phyloP scores from a whole-genome alignment of 495 filamentous ascomycete genomes.

The Pseudomonodictys pantanalensis region DNA sequence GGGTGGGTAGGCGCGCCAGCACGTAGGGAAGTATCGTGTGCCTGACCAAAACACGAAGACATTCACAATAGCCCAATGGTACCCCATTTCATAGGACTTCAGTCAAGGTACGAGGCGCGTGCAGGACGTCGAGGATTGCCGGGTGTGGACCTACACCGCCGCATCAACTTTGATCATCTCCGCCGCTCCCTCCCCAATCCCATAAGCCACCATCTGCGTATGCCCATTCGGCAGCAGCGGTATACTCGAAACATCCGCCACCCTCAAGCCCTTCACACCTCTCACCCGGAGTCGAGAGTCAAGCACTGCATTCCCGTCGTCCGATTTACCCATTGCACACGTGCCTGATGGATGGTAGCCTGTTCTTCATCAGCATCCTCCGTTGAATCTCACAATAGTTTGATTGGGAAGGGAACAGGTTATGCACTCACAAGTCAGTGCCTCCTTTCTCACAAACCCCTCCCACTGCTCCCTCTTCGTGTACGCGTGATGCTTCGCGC shows the following conservation, averaged over 20 bases:
- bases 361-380: constrained; percentile 13
- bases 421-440: constrained; percentile 52
- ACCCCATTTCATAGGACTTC: no score
- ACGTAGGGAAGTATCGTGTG: no score
- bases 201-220: constrained; percentile 59
- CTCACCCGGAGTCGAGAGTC: constrained; percentile 16
- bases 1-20: no score
- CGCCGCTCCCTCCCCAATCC: constrained; percentile 58
- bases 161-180: constrained; percentile 46
- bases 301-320: constrained; percentile 7
- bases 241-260: constrained; percentile 48
- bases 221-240: constrained; percentile 55
- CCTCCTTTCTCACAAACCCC: constrained; percentile 50
- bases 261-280: constrained; percentile 17
- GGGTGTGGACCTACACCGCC: not conserved
- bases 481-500: constrained; percentile 47
- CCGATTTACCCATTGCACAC: constrained; percentile 20
- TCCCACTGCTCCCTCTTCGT: constrained; percentile 51
- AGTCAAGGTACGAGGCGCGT: no score
- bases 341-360: constrained; percentile 42
- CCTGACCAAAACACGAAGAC: no score
- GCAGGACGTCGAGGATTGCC: no score
- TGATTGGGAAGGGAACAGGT: no score
- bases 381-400: not conserved
- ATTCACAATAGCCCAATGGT: no score